Evolutionary conservation across 1,284 basidiomycete genomes (phyloP).

Genomic region (Cryptococcus sp.): DNA sequence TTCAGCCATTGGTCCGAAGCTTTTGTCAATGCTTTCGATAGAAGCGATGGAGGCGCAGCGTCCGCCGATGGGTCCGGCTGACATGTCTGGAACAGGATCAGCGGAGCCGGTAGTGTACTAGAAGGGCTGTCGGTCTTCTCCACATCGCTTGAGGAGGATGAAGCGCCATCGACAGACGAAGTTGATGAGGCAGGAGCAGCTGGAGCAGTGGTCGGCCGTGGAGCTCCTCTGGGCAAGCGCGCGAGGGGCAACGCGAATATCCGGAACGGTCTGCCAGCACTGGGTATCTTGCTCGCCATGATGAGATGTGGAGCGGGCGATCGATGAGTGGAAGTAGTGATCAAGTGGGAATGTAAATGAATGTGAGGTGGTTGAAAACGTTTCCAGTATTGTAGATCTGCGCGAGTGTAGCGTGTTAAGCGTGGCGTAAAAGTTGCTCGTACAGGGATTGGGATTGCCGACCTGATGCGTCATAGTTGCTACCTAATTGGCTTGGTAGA

Average conservation of each 20-base stretch:
- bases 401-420: too few relatives aligned
- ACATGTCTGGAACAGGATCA: conserved; percentile 21
- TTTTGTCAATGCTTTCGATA: conserved; percentile 31
- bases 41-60: conserved; percentile 1
- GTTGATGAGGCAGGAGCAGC: neutral
- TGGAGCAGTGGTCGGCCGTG: conserved; percentile 4
- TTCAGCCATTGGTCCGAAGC: conserved; percentile 48
- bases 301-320: neutral
- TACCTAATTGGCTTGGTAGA: too few relatives aligned
- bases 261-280: conserved; percentile 12
- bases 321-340: too few relatives aligned
- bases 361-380: neutral
- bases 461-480: too few relatives aligned
- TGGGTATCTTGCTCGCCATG: conserved; percentile 13
- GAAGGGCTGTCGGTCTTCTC: neutral
- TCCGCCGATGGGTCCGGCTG: conserved; percentile 22
- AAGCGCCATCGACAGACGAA: neutral
- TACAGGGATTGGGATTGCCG: too few relatives aligned
- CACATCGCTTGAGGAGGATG: neutral
- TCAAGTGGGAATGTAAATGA: neutral
- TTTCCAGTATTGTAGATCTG: too few relatives aligned
- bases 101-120: neutral
- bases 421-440: too few relatives aligned
- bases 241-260: conserved; percentile 24
- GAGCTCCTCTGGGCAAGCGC: conserved; percentile 9